A percentile compares a stretch with the other conserved stretches of the same genome.
These are phyloP conservation scores for Capsella bursapastoris DNA, from an alignment of 345 rosid species.

Conservation along the genomic window DNA sequence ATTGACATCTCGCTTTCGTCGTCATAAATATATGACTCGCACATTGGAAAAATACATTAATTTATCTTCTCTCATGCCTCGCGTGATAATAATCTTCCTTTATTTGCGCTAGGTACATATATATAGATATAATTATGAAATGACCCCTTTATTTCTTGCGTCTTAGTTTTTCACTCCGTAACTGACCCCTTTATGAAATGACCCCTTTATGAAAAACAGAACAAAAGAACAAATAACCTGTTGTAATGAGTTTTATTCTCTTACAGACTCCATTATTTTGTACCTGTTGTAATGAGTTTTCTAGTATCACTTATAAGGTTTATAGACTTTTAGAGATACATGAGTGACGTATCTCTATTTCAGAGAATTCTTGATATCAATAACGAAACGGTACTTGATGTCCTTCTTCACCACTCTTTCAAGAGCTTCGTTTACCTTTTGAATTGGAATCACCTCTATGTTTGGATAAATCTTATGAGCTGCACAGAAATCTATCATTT, in stretches of 20 bases:
- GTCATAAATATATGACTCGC: slow-evolving; percentile 33
- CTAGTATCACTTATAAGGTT: too few relatives aligned
- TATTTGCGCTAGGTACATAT: slow-evolving; percentile 25
- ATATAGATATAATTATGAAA: neutral
- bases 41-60: slow-evolving; percentile 12
- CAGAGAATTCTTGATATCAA: slow-evolving; percentile 73
- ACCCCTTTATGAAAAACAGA: neutral
- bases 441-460: slow-evolving; percentile 71
- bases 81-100: slow-evolving; percentile 27
- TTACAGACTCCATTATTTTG: slow-evolving; percentile 15
- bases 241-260: slow-evolving; percentile 8
- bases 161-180: neutral
- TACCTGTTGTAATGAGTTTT: neutral
- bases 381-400: slow-evolving; percentile 83
- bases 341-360: slow-evolving; percentile 38
- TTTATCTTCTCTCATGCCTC: slow-evolving; percentile 32
- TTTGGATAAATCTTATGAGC: slow-evolving; percentile 71
- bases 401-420: slow-evolving; percentile 80
- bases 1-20: slow-evolving; percentile 45
- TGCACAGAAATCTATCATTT: slow-evolving; percentile 84
- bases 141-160: neutral
- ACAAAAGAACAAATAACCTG: neutral
- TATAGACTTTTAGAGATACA: too few relatives aligned
- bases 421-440: slow-evolving; percentile 71
- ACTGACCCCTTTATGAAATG: neutral